Evolutionary conservation across 2,329 filamentous ascomycete genomes (phyloP), one percentile per base, ranked within the genome.

Genomic region (Erysiphe neolycopersici): DNA sequence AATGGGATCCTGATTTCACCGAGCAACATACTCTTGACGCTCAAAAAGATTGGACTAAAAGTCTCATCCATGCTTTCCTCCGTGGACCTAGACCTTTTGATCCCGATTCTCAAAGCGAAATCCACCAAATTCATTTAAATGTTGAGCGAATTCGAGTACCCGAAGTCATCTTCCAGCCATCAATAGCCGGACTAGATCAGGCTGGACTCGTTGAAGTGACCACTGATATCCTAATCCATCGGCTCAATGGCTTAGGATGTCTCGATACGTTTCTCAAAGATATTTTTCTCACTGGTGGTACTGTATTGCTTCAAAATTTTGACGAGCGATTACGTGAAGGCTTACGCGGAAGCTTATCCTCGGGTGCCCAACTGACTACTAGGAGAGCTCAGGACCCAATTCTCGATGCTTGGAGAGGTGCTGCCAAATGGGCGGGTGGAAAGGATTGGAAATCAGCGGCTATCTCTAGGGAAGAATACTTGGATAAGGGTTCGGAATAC

Each of bases 101-200:
- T 51, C 63, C 75, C 0, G 74, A 83, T 45, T 80, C 75, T 45
- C 79, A 89, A 52, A 73, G 76, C 16, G 72, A 98, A 61, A 73
- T 74, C 16, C 76, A 84, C 59, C 87, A 95, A 60, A 64, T 98
- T 43, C 89, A 98, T 59, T 73, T 98, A 49, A 98, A 98, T 58
- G 83, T 98, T 44, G 85, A 95, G 64, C 77, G 87, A 45, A 92
- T 95, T 59, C 79, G 85, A 42, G 83, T 92, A 2, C 85, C 85
- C 3, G 87, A 95, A 62, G 78, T 94, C 9, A 70, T 93, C 16
- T 94, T 94, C 64, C 82, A 91, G 56, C 87, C 85, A 0, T 76
- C 78, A 14, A 92, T 95, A 55, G 85, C 85, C 0, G 85, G 85
- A 6, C 64, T 94, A 40, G 85, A 95, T 58, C 89, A 98, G 62